phyloP scores from a whole-genome alignment of 371 early-diverging fungal genomes.

The Mucor piriformis region DNA sequence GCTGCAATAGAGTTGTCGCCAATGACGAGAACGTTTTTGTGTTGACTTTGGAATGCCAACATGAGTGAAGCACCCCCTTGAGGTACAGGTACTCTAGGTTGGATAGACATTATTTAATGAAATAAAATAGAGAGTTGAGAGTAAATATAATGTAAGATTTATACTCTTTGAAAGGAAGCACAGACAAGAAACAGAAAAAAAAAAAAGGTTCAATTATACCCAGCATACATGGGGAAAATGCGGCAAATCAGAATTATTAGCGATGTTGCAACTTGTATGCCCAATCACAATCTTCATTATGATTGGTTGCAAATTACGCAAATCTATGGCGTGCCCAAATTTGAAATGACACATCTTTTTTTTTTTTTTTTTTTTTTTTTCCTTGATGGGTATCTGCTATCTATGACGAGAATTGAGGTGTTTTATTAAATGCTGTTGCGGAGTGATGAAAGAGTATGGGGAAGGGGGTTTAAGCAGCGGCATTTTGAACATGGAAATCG shows the following conservation, averaged over 20 bases:
- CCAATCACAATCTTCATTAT: conserved; percentile 16
- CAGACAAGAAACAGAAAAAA: neutral
- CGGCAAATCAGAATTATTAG: conserved; percentile 26
- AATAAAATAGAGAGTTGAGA: neutral
- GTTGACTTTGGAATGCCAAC: conserved; percentile 64
- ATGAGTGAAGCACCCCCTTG: conserved; percentile 72
- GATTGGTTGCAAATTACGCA: conserved; percentile 25
- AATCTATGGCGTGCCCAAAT: conserved; percentile 29
- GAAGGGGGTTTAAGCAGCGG: no score
- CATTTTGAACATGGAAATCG: neutral
- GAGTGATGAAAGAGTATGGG: no score
- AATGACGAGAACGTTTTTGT: conserved; percentile 63
- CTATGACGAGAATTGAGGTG: neutral
- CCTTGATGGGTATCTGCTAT: neutral
- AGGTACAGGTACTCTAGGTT: conserved; percentile 33
- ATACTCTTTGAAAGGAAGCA: neutral
- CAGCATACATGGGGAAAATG: conserved; percentile 4
- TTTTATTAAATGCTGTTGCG: no score
- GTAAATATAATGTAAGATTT: neutral
- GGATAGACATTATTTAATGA: conserved; percentile 8
- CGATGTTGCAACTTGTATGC: conserved; percentile 23
- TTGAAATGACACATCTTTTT: conserved; percentile 4
- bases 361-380: neutral
- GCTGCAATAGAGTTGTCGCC: conserved; percentile 70
- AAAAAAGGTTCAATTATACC: neutral